phyloP scores from a whole-genome alignment of 805 yeast genomes.

The Naumovozyma baii region DNA sequence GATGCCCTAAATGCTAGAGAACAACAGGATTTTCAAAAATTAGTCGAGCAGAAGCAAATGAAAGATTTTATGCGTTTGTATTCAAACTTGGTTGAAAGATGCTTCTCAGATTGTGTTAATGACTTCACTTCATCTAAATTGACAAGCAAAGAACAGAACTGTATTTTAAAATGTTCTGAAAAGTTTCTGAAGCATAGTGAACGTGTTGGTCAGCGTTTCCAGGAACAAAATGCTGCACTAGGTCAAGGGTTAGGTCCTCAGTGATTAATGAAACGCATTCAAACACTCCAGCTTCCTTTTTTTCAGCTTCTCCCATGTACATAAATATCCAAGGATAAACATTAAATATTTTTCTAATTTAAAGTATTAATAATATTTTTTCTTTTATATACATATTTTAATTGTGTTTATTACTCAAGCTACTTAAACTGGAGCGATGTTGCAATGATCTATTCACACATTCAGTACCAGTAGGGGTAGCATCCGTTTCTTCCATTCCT shows the following conservation, averaged over 20 bases:
- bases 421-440: conserved; percentile 7
- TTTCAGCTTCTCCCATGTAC: too few species aligned
- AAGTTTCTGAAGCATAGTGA: conserved; percentile 97
- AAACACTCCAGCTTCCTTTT: too few species aligned
- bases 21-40: conserved; percentile 91
- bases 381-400: too few species aligned
- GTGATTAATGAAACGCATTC: too few species aligned
- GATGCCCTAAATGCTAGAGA: conserved; percentile 91
- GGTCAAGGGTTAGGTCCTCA: conserved; percentile 54
- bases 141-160: conserved; percentile 73
- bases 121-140: conserved; percentile 91
- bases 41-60: conserved; percentile 97
- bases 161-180: conserved; percentile 89
- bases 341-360: too few species aligned
- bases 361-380: too few species aligned
- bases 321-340: too few species aligned
- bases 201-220: conserved; percentile 97
- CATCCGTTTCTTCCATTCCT: conserved; percentile 7
- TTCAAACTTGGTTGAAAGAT: conserved; percentile 90
- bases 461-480: neutral
- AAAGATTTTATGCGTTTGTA: conserved; percentile 95
- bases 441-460: neutral
- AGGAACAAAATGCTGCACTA: conserved; percentile 83
- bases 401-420: conserved; percentile 3
- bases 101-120: conserved; percentile 95